Percentiles rank a stretch among this genome's conserved stretches.
Evolutionary conservation across 257 asterid species (phyloP).

Genomic region (Gentiana dahurica): DNA sequence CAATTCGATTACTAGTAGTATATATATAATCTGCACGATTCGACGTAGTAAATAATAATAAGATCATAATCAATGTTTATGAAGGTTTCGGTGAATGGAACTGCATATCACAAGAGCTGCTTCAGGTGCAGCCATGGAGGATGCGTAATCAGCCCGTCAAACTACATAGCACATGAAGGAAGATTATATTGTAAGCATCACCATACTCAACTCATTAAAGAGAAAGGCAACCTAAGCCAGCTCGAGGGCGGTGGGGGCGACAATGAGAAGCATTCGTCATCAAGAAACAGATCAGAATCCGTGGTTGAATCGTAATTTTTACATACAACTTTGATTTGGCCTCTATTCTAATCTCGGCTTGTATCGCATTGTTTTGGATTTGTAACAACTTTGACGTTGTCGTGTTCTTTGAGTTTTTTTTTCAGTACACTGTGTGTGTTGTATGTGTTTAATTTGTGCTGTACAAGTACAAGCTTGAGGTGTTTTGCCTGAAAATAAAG

Average conservation of each 20-base stretch:
- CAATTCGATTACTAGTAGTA: not conserved
- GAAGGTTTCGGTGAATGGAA: conserved; percentile 87
- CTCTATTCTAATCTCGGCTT: conserved; percentile 17
- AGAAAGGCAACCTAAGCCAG: conserved; percentile 97
- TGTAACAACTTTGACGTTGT: too few relatives aligned
- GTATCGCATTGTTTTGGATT: conserved; percentile 7
- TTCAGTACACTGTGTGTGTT: too few relatives aligned
- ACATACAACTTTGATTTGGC: not conserved
- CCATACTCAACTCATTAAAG: conserved; percentile 92
- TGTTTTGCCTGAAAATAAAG: too few relatives aligned
- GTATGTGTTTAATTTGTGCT: too few relatives aligned
- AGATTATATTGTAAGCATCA: conserved; percentile 96
- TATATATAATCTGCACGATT: too few relatives aligned
- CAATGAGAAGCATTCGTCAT: conserved; percentile 24
- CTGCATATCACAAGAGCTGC: conserved; percentile 79
- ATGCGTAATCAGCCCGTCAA: conserved; percentile 91
- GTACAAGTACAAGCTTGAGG: too few relatives aligned
- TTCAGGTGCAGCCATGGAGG: conserved; percentile 96
- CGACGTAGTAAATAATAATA: too few relatives aligned
- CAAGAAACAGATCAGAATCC: conserved; percentile 10
- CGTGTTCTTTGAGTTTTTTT: too few relatives aligned
- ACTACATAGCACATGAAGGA: conserved; percentile 89
- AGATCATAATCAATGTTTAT: not conserved
- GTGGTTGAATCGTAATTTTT: conserved; percentile 24
- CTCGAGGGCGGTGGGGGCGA: conserved; percentile 65